These are phyloP conservation scores for Iris macrosiphon DNA, from an alignment of 106 monocot species.

Conservation along the genomic window DNA sequence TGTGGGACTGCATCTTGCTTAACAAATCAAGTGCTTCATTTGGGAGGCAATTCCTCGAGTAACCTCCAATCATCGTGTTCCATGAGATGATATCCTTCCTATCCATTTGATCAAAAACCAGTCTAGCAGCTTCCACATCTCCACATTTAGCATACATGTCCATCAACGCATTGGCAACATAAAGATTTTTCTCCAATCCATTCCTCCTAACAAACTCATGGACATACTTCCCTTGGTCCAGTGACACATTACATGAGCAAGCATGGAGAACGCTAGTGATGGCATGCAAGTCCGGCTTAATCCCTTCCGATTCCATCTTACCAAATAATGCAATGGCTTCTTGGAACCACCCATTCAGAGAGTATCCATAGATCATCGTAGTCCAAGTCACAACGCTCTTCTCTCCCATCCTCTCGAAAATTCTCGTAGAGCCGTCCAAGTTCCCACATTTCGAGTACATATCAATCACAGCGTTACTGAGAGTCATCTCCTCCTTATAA, in stretches of 20 bases:
- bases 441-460: slow-evolving; percentile 72
- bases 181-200: slow-evolving; percentile 33
- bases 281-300: slow-evolving; percentile 37
- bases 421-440: slow-evolving; percentile 22
- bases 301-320: slow-evolving; percentile 49
- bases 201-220: slow-evolving; percentile 41
- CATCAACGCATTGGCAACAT: slow-evolving; percentile 70
- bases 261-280: slow-evolving; percentile 62
- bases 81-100: slow-evolving; percentile 60
- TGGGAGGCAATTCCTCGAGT: slow-evolving; percentile 48
- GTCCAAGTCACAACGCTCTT: slow-evolving; percentile 68
- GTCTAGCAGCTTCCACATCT: slow-evolving; percentile 45
- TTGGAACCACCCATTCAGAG: slow-evolving; percentile 27
- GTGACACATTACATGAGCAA: slow-evolving; percentile 41
- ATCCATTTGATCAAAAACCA: slow-evolving; percentile 32
- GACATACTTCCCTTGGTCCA: slow-evolving; percentile 39
- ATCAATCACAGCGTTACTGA: slow-evolving; percentile 53
- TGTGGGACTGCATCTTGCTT: slow-evolving; percentile 29
- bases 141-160: slow-evolving; percentile 83
- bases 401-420: slow-evolving; percentile 47
- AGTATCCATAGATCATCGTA: slow-evolving; percentile 55
- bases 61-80: slow-evolving; percentile 77
- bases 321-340: slow-evolving; percentile 48
- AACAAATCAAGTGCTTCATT: slow-evolving; percentile 60
- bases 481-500: slow-evolving; percentile 20